phyloP scores from a whole-genome alignment of 768 basidiomycete genomes.

The Russula abietina region DNA sequence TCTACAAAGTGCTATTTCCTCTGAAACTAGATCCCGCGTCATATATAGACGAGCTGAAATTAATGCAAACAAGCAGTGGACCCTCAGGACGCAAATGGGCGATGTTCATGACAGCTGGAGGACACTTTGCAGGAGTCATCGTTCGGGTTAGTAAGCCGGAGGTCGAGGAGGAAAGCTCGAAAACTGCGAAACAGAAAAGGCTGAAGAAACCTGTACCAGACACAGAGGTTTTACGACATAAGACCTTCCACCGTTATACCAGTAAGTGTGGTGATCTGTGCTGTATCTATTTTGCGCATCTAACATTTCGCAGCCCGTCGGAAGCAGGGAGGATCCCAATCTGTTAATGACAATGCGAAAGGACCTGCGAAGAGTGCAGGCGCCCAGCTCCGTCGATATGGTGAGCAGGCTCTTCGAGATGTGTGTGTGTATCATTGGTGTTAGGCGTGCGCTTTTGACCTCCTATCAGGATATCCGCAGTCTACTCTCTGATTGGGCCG shows the following conservation, averaged over 20 bases:
- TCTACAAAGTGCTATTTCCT: conserved; percentile 77
- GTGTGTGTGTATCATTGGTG: conserved; percentile 39
- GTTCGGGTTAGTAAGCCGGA: conserved; percentile 57
- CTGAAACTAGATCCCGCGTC: conserved; percentile 34
- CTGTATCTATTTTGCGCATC: neutral
- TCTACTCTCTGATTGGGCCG: conserved; percentile 77
- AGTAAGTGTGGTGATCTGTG: conserved; percentile 48
- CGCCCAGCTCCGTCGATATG: conserved; percentile 88
- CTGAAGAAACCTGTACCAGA: conserved; percentile 64
- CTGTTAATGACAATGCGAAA: conserved; percentile 87
- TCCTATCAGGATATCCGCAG: conserved; percentile 73
- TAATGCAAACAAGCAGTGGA: conserved; percentile 50
- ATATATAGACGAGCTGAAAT: conserved; percentile 56
- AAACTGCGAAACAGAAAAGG: conserved; percentile 34
- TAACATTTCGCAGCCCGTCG: conserved; percentile 60
- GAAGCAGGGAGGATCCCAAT: conserved; percentile 96
- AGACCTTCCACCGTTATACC: conserved; percentile 98
- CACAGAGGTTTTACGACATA: conserved; percentile 77
- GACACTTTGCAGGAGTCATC: conserved; percentile 95
- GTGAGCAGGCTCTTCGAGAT: conserved; percentile 87
- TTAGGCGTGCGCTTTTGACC: neutral
- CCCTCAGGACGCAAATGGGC: conserved; percentile 75
- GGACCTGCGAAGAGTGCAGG: conserved; percentile 91
- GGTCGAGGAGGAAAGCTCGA: conserved; percentile 36
- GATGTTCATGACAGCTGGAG: conserved; percentile 94